These are phyloP conservation scores for Fomitopsis betulina DNA, from an alignment of 1,284 basidiomycete genomes.

Conservation along the genomic window DNA sequence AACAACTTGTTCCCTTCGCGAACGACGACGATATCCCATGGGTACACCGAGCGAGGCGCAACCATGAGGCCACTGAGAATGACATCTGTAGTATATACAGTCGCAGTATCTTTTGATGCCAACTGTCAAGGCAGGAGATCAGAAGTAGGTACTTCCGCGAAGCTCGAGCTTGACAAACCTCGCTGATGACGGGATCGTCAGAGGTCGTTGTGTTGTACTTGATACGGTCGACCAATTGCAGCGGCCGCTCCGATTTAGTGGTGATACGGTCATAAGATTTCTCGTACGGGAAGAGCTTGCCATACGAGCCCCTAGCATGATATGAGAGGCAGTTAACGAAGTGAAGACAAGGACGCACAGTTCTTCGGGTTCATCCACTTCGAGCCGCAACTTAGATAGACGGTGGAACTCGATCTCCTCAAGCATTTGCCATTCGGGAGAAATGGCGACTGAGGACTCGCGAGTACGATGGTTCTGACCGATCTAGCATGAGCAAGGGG, in stretches of 20 bases:
- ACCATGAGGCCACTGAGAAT: conserved; percentile 98
- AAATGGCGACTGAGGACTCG: conserved; percentile 93
- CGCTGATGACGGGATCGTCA: conserved; percentile 93
- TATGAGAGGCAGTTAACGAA: conserved; percentile 4
- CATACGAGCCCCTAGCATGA: conserved; percentile 71
- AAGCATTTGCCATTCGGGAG: conserved; percentile 88
- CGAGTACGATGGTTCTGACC: conserved; percentile 80
- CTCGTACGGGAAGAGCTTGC: conserved; percentile 91
- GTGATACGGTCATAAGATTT: conserved; percentile 95
- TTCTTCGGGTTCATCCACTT: conserved; percentile 87
- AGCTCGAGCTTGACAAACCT: conserved; percentile 41
- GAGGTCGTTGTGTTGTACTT: conserved; percentile 98
- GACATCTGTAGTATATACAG: conserved; percentile 92
- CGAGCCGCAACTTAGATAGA: conserved; percentile 86
- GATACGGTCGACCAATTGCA: conserved; percentile 92
- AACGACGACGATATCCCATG: conserved; percentile 97
- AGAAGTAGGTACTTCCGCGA: not conserved
- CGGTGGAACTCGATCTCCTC: conserved; percentile 98
- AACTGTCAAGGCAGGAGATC: conserved; percentile 43
- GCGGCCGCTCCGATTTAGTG: conserved; percentile 86
- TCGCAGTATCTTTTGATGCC: conserved; percentile 74
- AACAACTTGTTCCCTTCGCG: conserved; percentile 93
- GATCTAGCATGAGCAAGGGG: not conserved
- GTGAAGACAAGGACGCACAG: conserved; percentile 51
- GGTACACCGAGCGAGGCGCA: conserved; percentile 92